These are phyloP conservation scores for Pythium scleroteichum DNA, from an alignment of 352 stramenopile genomes.

Conservation along the genomic window DNA sequence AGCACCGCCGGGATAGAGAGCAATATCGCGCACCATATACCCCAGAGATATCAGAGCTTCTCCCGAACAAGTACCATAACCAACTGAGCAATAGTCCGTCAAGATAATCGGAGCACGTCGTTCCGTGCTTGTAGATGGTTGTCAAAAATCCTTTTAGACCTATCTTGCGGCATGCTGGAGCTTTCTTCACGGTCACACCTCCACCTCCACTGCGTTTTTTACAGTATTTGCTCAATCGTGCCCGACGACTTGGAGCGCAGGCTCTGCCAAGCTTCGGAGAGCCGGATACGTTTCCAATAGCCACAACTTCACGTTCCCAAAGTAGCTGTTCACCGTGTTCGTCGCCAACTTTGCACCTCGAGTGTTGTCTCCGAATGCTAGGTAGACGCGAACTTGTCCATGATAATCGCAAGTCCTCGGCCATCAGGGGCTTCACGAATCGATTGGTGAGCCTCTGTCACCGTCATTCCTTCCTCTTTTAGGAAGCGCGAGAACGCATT, in stretches of 20 bases:
- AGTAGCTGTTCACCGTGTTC: neutral
- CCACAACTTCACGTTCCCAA: neutral
- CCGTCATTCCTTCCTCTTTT: neutral
- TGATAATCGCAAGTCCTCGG: neutral
- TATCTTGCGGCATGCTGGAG: neutral
- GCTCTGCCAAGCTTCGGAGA: neutral
- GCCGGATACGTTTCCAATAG: neutral
- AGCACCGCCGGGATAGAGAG: neutral
- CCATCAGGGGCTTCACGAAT: neutral
- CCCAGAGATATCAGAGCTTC: neutral
- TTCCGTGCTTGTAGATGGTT: neutral
- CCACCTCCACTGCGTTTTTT: neutral
- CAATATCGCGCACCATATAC: neutral
- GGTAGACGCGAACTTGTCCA: conserved; percentile 1
- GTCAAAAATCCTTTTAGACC: neutral
- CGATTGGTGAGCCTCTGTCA: neutral
- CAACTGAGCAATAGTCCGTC: neutral
- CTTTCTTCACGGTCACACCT: neutral
- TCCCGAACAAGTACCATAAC: neutral
- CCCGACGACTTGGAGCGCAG: neutral
- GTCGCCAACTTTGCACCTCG: neutral
- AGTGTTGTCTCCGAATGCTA: neutral
- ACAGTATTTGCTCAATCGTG: neutral
- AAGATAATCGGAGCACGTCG: neutral
- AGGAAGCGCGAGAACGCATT: neutral